phyloP scores from a whole-genome alignment of 164 flowering plant genomes.

The Liquidambar formosana region DNA sequence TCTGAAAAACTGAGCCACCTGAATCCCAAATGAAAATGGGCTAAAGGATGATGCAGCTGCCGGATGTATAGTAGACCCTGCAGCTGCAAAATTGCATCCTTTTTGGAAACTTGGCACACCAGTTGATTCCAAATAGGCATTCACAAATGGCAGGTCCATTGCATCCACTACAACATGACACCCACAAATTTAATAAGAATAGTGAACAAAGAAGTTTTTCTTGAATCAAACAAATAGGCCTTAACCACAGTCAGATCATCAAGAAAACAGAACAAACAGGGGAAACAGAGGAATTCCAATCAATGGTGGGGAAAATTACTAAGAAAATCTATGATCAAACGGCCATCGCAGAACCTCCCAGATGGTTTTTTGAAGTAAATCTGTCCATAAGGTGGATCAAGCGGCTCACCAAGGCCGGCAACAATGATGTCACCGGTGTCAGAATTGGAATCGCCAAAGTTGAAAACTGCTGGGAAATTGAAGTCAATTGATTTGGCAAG shows the following conservation, averaged over 20 bases:
- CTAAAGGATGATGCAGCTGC: slow-evolving; percentile 67
- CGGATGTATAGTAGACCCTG: slow-evolving; percentile 80
- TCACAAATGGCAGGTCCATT: slow-evolving; percentile 75
- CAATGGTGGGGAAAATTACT: slow-evolving; percentile 21
- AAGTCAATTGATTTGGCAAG: slow-evolving; percentile 19
- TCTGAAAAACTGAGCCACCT: slow-evolving; percentile 76
- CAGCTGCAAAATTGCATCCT: slow-evolving; percentile 94
- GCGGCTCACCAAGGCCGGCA: slow-evolving; percentile 37
- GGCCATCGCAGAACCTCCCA: slow-evolving; percentile 60
- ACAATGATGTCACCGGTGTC: slow-evolving; percentile 54
- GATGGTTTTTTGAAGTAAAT: slow-evolving; percentile 47
- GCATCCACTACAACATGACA: slow-evolving; percentile 68
- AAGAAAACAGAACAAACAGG: too few relatives aligned
- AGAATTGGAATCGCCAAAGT: slow-evolving; percentile 69
- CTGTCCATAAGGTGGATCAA: slow-evolving; percentile 43
- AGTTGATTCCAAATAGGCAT: slow-evolving; percentile 83
- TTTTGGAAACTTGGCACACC: slow-evolving; percentile 63
- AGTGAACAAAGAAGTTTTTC: background rate
- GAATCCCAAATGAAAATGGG: slow-evolving; percentile 88
- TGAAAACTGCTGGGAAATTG: slow-evolving; percentile 50
- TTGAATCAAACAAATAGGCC: too few relatives aligned
- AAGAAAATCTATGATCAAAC: slow-evolving; percentile 54
- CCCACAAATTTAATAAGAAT: background rate
- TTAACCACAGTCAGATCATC: too few relatives aligned
- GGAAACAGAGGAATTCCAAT: too few relatives aligned